Percentiles rank a stretch among this genome's conserved stretches.
Evolutionary conservation across 495 filamentous ascomycete genomes (phyloP).

Genomic region (Chaetomium tenue): DNA sequence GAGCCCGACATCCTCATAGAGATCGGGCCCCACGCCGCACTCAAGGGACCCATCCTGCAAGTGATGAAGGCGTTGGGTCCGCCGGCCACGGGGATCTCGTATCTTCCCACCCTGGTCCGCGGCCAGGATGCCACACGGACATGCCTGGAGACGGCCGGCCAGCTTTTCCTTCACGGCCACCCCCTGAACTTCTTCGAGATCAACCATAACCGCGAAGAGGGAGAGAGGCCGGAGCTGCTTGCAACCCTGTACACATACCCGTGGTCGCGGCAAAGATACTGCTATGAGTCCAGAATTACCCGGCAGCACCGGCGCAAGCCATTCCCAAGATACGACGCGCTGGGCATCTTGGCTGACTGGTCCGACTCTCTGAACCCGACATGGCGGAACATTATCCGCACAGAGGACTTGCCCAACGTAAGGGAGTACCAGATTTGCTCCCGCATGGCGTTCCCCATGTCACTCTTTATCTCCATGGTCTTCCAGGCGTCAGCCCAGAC

Average conservation of each 20-base stretch:
- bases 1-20: slow-evolving; percentile 54
- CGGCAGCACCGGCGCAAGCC: slow-evolving; percentile 49
- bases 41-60: slow-evolving; percentile 60
- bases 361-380: slow-evolving; percentile 45
- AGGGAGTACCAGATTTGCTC: slow-evolving; percentile 45
- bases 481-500: slow-evolving; percentile 40
- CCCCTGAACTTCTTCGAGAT: slow-evolving; percentile 5
- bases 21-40: slow-evolving; percentile 63
- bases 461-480: slow-evolving; percentile 51
- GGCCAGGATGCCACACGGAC: slow-evolving; percentile 43
- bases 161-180: slow-evolving; percentile 44
- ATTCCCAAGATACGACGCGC: slow-evolving; percentile 47
- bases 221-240: background rate
- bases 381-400: slow-evolving; percentile 51
- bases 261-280: slow-evolving; percentile 50
- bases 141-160: slow-evolving; percentile 41
- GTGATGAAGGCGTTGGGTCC: slow-evolving; percentile 48
- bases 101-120: slow-evolving; percentile 44
- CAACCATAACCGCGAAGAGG: background rate
- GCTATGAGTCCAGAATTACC: slow-evolving; percentile 50
- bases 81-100: slow-evolving; percentile 41
- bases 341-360: slow-evolving; percentile 46
- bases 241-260: slow-evolving; percentile 47
- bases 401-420: slow-evolving; percentile 50
- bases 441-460: slow-evolving; percentile 47